These are phyloP conservation scores for Astragalus membranaceus DNA, from an alignment of 306 rosid species.

Conservation along the genomic window DNA sequence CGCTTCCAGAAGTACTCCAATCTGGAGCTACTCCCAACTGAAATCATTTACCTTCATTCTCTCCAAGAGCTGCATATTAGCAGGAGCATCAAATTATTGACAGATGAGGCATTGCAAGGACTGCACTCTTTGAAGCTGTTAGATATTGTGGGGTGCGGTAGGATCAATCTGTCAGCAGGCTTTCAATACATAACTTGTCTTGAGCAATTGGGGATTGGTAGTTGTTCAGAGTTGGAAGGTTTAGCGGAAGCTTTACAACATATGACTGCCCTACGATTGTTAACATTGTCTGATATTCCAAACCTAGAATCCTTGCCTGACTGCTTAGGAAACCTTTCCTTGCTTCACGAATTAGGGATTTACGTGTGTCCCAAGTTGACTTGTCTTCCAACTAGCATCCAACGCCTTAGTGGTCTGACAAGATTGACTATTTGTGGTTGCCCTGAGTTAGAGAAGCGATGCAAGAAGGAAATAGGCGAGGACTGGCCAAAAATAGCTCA, in stretches of 20 bases:
- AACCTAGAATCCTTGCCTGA: neutral
- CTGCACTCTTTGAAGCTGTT: neutral
- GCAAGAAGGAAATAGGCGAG: neutral
- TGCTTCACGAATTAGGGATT: neutral
- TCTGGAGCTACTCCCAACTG: constrained; percentile 7
- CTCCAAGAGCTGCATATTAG: neutral
- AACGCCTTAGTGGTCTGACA: neutral
- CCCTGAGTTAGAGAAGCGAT: neutral
- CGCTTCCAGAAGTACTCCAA: accelerated
- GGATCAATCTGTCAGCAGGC: neutral
- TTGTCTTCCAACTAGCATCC: neutral
- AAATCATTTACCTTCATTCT: neutral
- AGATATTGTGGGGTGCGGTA: accelerated
- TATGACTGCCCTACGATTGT: neutral
- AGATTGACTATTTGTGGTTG: neutral
- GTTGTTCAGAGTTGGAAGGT: neutral
- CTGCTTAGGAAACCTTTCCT: neutral
- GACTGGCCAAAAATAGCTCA: constrained; percentile 13
- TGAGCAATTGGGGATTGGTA: neutral
- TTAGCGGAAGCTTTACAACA: neutral
- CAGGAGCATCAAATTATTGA: neutral
- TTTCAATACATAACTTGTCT: neutral
- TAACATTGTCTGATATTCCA: neutral
- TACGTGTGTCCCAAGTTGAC: neutral
- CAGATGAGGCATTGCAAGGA: neutral